Evolutionary conservation across 495 filamentous ascomycete species (phyloP), one percentile per base, ranked within the genome.

Genomic region (Penicillium macrosclerotiorum): DNA sequence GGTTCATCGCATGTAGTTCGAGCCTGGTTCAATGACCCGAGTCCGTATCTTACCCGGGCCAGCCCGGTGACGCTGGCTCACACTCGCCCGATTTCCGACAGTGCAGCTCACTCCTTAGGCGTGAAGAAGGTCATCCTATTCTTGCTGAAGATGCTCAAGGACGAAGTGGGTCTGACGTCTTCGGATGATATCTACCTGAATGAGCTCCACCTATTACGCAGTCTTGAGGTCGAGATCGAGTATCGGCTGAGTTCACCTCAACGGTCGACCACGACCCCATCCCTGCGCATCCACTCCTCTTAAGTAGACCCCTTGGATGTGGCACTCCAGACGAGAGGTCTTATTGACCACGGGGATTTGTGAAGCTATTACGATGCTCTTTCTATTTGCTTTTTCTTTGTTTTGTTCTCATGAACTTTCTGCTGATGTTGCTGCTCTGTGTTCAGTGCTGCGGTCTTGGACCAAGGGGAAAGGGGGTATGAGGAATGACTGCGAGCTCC

Each of bases 21-120:
- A 5, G 66, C 59, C 7, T 50, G 42, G 7, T 68, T 69, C 39
- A 43, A 58, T 5, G 24, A 14, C 2, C 14, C 18, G 3, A 43
- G 68, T 17, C 67, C 65, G 2, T 71, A 62, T 38, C 59, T 73
- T 4, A 32, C 39, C 19, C 60, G 67, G 1, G 69, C 62, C 0
- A 64, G 69, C 8, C 54, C 60, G 3, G 52, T 71, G 23, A 51
- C 52, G 12, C 20, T 55, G 14, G 36, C 56, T 1, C 41, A 44
- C 0, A 26, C 33, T 5, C 16, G 49, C 8, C 37, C 22, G 8
- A 37, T 37, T 1, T 49, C 41, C 5, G 22, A 47, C 1, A 19
- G 20, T 0, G 16, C 8, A 1, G 63, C 51, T 0, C n/a, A 49
- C 5, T 58, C 64, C 16, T 22, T 49, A 1, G 69, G 63, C 22